These are phyloP conservation scores for Phialocephala subalpina DNA, from an alignment of 2,329 filamentous ascomycete species.

Conservation along the genomic window DNA sequence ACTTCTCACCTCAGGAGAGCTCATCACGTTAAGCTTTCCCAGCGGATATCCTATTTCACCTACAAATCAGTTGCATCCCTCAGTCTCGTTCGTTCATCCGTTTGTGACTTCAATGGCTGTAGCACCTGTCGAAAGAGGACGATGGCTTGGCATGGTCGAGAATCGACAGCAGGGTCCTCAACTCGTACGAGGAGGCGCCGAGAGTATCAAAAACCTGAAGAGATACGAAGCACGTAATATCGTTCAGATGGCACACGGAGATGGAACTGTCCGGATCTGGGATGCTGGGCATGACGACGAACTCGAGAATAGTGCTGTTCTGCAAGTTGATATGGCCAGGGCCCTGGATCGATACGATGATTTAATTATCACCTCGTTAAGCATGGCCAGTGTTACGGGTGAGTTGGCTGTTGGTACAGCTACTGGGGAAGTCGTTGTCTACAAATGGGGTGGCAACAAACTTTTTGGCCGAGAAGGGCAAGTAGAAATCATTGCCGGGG, in stretches of 20 bases:
- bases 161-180: constrained; percentile 79
- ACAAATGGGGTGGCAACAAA: constrained; percentile 86
- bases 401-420: constrained; percentile 85
- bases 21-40: constrained; percentile 90
- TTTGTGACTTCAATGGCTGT: constrained; percentile 80
- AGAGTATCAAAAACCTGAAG: constrained; percentile 73
- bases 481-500: constrained; percentile 68
- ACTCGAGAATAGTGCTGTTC: constrained; percentile 81
- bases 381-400: constrained; percentile 79
- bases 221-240: constrained; percentile 85
- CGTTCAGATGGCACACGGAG: constrained; percentile 86
- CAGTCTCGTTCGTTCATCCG: constrained; percentile 87
- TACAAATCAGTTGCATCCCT: constrained; percentile 91
- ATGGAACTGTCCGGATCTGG: constrained; percentile 92
- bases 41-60: constrained; percentile 90
- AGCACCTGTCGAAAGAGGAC: constrained; percentile 76
- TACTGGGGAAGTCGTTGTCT: constrained; percentile 86
- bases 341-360: constrained; percentile 82
- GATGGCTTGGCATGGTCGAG: constrained; percentile 93
- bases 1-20: constrained; percentile 83
- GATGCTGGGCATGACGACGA: constrained; percentile 92
- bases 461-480: constrained; percentile 70
- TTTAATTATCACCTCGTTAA: constrained; percentile 80
- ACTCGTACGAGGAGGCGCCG: constrained; percentile 81
- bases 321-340: constrained; percentile 88